Evolutionary conservation across 805 yeast species (phyloP).

Genomic region (Blastobotrys peoriensis): DNA sequence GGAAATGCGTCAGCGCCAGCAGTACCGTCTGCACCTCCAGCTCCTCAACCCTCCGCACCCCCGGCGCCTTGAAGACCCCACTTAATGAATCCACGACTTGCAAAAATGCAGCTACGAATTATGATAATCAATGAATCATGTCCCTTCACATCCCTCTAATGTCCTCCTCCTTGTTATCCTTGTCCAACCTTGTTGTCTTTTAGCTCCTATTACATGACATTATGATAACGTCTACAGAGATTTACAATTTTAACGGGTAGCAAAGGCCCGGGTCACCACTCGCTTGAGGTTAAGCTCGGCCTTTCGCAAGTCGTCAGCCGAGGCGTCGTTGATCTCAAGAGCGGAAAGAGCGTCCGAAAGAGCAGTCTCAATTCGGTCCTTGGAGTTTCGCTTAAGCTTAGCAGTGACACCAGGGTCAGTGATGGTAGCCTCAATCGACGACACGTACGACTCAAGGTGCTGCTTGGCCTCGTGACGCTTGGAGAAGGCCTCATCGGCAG

Average conservation of each 20-base stretch:
- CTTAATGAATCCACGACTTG: too few species aligned
- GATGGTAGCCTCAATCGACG: conserved; percentile 90
- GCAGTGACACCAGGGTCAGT: conserved; percentile 98
- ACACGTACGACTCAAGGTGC: conserved; percentile 97
- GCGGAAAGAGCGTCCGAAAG: conserved; percentile 97
- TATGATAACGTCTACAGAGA: neutral
- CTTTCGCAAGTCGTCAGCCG: conserved; percentile 97
- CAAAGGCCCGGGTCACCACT: conserved; percentile 98
- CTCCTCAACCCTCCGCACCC: too few species aligned
- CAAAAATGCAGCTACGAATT: too few species aligned
- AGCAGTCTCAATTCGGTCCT: conserved; percentile 96
- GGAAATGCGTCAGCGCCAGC: too few species aligned
- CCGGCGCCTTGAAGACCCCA: too few species aligned
- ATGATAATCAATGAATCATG: too few species aligned
- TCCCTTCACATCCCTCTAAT: too few species aligned
- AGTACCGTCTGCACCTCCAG: too few species aligned
- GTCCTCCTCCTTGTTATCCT: too few species aligned
- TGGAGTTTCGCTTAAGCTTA: conserved; percentile 94
- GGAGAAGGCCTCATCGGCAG: conserved; percentile 98
- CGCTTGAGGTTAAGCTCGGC: conserved; percentile 99
- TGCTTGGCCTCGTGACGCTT: conserved; percentile 99
- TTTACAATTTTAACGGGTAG: conserved; percentile 57
- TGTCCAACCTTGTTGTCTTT: too few species aligned
- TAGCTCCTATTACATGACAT: neutral
- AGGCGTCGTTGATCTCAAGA: conserved; percentile 91